phyloP scores from a whole-genome alignment of 306 rosid species.

The Gynostemma pentaphyllum region DNA sequence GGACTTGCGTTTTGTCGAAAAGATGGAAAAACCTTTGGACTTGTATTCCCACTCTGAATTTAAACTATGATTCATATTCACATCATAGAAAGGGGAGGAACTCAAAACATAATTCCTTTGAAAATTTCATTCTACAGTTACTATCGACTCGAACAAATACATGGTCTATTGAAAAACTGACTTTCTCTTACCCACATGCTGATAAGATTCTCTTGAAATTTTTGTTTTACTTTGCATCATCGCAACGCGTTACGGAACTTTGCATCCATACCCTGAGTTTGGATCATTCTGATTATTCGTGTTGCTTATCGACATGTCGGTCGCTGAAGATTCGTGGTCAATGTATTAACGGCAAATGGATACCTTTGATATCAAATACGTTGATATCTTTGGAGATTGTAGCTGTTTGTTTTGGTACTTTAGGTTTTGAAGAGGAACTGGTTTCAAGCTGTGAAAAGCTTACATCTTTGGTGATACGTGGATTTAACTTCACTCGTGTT shows the following conservation, averaged over 20 bases:
- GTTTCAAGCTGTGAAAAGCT: background rate
- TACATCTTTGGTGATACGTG: background rate
- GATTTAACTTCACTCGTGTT: no score
- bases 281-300: background rate
- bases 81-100: no score
- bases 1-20: background rate
- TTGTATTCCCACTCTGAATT: no score
- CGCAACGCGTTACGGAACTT: background rate
- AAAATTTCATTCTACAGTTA: background rate
- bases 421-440: background rate
- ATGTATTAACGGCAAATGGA: background rate
- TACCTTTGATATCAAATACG: background rate
- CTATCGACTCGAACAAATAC: background rate
- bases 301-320: background rate
- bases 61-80: no score
- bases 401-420: no score
- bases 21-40: background rate
- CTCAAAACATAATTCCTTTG: background rate
- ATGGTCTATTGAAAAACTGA: background rate
- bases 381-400: background rate
- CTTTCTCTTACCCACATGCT: background rate
- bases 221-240: background rate
- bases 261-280: background rate
- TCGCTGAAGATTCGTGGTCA: background rate
- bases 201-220: background rate